Evolutionary conservation across 768 basidiomycete species (phyloP).

Genomic region (Lentinula guzmanii): DNA sequence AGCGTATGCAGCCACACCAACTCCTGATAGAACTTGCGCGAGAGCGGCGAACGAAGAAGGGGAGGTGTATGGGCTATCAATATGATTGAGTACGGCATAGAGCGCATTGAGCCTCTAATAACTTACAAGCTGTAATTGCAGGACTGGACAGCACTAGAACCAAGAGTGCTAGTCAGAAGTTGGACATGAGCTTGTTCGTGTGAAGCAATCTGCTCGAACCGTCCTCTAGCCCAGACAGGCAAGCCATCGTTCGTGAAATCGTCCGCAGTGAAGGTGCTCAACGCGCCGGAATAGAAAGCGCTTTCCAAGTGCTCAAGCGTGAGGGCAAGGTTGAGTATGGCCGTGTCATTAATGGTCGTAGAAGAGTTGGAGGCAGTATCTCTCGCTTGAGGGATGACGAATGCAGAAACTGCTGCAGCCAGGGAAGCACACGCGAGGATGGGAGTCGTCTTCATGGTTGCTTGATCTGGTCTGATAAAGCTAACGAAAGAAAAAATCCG

Average conservation of each 20-base stretch:
- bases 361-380: not conserved
- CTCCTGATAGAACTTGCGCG: constrained; percentile 46
- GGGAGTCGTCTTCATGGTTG: not conserved
- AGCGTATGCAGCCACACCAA: constrained; percentile 39
- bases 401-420: not conserved
- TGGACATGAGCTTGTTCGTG: constrained; percentile 54
- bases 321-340: constrained; percentile 40
- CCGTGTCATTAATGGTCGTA: not conserved
- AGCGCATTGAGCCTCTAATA: not conserved
- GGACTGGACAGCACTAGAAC: constrained; percentile 31
- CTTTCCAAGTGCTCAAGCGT: constrained; percentile 42
- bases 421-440: not conserved
- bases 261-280: constrained; percentile 36
- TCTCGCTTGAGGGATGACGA: not conserved
- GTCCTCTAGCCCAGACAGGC: constrained; percentile 34
- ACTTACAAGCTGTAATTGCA: constrained; percentile 60
- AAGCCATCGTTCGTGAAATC: constrained; percentile 40
- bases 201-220: constrained; percentile 43
- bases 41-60: constrained; percentile 42
- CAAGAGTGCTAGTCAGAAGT: constrained; percentile 41
- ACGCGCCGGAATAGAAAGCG: constrained; percentile 35
- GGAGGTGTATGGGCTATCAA: constrained; percentile 34
- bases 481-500: too few species aligned
- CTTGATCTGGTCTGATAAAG: not conserved
- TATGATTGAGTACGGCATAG: not conserved